Base-by-base conservation (phyloP, 2,329 filamentous ascomycete genomes). In the Curvularia sp. region DNA sequence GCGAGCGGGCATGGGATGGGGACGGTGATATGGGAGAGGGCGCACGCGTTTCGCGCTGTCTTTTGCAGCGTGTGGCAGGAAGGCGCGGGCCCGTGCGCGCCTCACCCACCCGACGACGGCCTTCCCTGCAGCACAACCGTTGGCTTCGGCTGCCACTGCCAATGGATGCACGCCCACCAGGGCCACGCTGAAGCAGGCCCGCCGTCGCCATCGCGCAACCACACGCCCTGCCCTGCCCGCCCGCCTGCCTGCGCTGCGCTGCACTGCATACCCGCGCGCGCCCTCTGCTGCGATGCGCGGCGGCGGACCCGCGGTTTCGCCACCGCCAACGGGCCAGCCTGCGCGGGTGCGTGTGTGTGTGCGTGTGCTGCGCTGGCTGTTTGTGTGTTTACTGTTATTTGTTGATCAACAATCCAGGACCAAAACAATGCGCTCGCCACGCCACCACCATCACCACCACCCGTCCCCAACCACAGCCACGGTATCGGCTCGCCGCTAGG, bases 1-100 rank as follows among this genome's bases (percentile, higher is more conserved):
- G 64, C 63, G 66, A 70, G 69, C 68, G 66, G 61, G 63, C 65
- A 47, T 31, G 26, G 26, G 26, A 28, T 28, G 26, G 56, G 30
- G 24, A 58, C 67, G 70, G 66, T 62, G 24, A 65, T 61, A 67
- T 64, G 64, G 61, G 58, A 53, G 48, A 58, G 41, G 64, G 65
- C 66, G 68, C 66, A 66, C 33, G 33, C 33, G 33, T 38, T 58
- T 61, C 67, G 67, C 64, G 66, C 68, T 55, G 61, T 64, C 66
- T 68, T 68, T 65, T 67, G 59, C 62, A 50, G 57, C 59, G 62
- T 63, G 58, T 57, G 51, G 60, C 55, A 55, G 57, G 53, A 48
- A 50, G 49, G 49, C 49, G 33, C 35, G 18, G 60, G 60, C 13
- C 60, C 54, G 60, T 56, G 60, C 57, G 15, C 31, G 18, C 15